Conservation (phyloP, 352 stramenopile genomes). For the Blastocystis sp. region DNA sequence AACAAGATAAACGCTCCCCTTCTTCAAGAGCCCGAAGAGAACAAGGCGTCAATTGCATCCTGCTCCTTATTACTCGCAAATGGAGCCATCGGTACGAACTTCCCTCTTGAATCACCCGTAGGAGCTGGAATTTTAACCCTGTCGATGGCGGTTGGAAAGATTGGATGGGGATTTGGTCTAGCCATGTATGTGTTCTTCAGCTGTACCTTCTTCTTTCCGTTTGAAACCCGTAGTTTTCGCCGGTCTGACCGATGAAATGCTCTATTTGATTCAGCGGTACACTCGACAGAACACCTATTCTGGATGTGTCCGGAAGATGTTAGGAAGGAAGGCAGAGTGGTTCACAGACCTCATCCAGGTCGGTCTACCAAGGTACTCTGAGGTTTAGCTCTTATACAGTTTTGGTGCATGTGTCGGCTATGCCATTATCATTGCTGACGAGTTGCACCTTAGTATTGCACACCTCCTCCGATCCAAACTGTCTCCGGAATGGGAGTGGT, state of each 20-base stretch:
- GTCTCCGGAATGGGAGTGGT: neutral
- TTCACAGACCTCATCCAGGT: conserved; percentile 43
- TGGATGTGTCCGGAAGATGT: conserved; percentile 19
- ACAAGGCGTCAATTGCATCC: conserved; percentile 14
- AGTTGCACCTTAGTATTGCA: neutral
- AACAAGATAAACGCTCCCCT: neutral
- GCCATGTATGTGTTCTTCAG: conserved; percentile 55
- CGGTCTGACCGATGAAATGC: conserved; percentile 42
- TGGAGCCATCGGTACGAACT: conserved; percentile 11
- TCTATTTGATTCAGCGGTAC: conserved; percentile 40
- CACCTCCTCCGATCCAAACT: neutral
- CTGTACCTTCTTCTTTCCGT: neutral
- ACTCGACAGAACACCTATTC: conserved; percentile 48
- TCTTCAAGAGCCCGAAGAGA: conserved; percentile 8
- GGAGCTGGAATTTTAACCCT: conserved; percentile 53
- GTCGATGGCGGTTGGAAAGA: conserved; percentile 31
- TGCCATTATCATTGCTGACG: conserved; percentile 53
- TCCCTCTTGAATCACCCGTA: neutral
- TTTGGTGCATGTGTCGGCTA: conserved; percentile 53
- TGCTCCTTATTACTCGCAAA: conserved; percentile 35
- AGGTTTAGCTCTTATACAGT: conserved; percentile 47
- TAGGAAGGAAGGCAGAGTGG: neutral
- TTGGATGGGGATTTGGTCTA: conserved; percentile 49
- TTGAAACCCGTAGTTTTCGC: conserved; percentile 15
- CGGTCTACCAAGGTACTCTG: neutral